Evolutionary conservation across 2,329 filamentous ascomycete genomes (phyloP), one percentile per base, ranked within the genome.

Genomic region (Lasiodiplodia citricola): DNA sequence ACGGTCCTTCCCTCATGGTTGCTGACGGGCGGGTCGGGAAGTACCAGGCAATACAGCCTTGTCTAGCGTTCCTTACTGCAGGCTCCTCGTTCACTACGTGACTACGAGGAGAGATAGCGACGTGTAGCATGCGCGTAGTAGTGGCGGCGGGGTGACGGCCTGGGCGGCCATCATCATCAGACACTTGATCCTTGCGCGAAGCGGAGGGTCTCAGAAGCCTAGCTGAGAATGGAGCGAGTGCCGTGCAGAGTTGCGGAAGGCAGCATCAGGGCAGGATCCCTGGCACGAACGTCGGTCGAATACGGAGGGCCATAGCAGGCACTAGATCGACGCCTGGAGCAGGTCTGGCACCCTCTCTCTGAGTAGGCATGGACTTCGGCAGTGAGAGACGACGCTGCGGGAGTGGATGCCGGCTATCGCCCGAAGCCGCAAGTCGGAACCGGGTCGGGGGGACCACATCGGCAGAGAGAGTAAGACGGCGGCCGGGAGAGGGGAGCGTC

Each of bases 201-300:
- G 28, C 41, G 37, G 56, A 60, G 38, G 38, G 21, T 31, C 56
- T 13, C 21, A 16, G 13, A 41, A 8, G 58, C 16, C 58, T 35
- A 52, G 31, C 47, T 38, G 60, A 51, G 60, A 37, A 38, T 13
- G 60, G 60, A 51, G 11, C 13, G 37, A 64, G 31, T 52, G 31
- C 60, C 47, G 60, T 4, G 31, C 60, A 25, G 47, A 28, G 16
- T 18, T 62, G 57, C 14, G 25, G 13, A n/a, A 31, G 31, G 25
- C n/a, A 21, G 25, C n/a, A 21, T 37, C 23, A 7, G 18, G 16
- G 16, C 21, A 10, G 18, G 16, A 31, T 62, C 57, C 57, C 41
- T 62, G 38, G 41, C 16, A 18, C 7, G 7, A 16, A n/a, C 4
- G 57, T 16, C 28, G 23, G 37, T 62, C 41, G 25, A 62, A 62